Base-by-base conservation (phyloP, 1,284 basidiomycete species). In the Cryptococcus sp. region DNA sequence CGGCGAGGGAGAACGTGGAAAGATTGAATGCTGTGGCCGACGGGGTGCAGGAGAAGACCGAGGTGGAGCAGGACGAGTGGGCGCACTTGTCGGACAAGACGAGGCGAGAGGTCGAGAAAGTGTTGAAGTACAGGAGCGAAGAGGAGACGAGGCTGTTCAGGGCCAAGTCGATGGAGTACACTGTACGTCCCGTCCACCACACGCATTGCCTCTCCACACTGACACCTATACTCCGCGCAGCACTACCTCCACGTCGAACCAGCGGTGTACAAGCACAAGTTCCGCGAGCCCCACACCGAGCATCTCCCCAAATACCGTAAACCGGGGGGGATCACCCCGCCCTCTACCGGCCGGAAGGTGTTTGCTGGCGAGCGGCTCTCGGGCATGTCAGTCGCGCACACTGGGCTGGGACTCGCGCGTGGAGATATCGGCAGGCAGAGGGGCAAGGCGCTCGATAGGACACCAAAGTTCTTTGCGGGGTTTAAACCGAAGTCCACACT, bases 1-100 rank as follows among this genome's bases (percentile, higher is more conserved):
- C 91, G 23, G 93, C 90, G 2, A 84, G 87, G 80, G 91, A 95
- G 61, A 53, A 59, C 44, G 51, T 52, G 50, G 50, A 48, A 21
- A 23, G 52, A 24, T 15, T 56, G 40, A 55, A 6, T 24, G 24
- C 15, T 48, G 6, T 0, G 3, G n/a, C n/a, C n/a, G n/a, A n/a
- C n/a, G n/a, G n/a, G n/a, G 16, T 5, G 15, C 7, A 61, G 20
- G 51, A 21, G 21, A 39, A 40, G 18, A 60, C 45, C 16, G 73
- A 77, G 37, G 68, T 81, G 3, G 69, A 48, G 43, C 47, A 53
- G 50, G 56, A 63, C 48, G 60, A 63, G n/a, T 63, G 56, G 55
- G 53, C 63, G 43, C 60, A 53, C 5, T 53, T 80, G 48, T 63
- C 72, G 36, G 68, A 70, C n/a, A 58, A 61, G 52, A 79, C 78